Evolutionary conservation across 208 protist genomes (phyloP).

Genomic region (Vickermania ingenoplastis): DNA sequence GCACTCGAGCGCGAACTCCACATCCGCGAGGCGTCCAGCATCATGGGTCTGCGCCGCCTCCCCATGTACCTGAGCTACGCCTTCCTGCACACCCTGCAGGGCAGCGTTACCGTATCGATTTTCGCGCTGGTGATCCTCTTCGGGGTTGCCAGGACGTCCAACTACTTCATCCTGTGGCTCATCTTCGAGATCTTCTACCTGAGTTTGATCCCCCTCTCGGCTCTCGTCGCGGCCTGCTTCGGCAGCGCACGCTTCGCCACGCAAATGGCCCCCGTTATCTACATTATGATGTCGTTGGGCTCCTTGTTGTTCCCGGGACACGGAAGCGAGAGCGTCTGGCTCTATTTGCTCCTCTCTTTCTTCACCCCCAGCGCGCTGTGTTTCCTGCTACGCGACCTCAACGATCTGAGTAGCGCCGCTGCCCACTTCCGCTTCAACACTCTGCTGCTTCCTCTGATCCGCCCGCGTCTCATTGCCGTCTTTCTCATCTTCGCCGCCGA

Average conservation of each 20-base stretch:
- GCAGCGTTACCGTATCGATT: slow-evolving; percentile 43
- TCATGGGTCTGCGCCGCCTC: slow-evolving; percentile 69
- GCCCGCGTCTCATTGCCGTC: slow-evolving; percentile 5
- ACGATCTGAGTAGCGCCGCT: slow-evolving; percentile 14
- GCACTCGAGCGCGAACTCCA: slow-evolving; percentile 79
- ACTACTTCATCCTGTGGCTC: slow-evolving; percentile 24
- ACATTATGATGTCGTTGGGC: slow-evolving; percentile 24
- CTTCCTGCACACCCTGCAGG: slow-evolving; percentile 34
- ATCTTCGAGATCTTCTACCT: slow-evolving; percentile 43
- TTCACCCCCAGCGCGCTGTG: slow-evolving; percentile 19
- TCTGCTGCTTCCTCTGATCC: slow-evolving; percentile 2
- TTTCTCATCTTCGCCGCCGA: slow-evolving; percentile 29
- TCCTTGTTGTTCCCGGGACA: slow-evolving; percentile 28
- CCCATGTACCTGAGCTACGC: slow-evolving; percentile 54
- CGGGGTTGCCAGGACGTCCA: background rate
- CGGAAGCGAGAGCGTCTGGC: background rate
- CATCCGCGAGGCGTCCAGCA: slow-evolving; percentile 70
- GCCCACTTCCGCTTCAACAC: slow-evolving; percentile 12
- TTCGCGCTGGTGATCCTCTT: slow-evolving; percentile 1
- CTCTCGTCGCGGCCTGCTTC: slow-evolving; percentile 54
- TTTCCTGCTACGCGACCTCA: too few relatives aligned
- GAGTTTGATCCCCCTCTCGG: slow-evolving; percentile 35
- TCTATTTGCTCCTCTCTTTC: slow-evolving; percentile 9
- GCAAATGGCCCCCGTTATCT: slow-evolving; percentile 59
- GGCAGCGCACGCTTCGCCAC: too few relatives aligned